A percentile compares a stretch with the other conserved stretches of the same genome.
Evolutionary conservation across 352 stramenopile species (phyloP).

Genomic region (Globisporangium yorkense): DNA sequence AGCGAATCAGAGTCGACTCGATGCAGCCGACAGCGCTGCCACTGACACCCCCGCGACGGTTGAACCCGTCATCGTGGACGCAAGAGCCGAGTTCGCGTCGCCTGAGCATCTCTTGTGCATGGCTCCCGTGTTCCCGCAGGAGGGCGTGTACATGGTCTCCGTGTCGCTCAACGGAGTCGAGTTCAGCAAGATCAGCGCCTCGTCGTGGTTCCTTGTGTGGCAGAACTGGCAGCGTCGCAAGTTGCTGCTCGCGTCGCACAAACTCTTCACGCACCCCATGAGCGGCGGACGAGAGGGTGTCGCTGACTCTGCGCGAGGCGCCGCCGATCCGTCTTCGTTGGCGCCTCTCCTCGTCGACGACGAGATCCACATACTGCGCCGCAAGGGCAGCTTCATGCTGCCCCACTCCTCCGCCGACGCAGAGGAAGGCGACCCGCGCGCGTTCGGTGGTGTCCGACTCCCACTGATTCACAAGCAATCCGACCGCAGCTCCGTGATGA

Average conservation of each 20-base stretch:
- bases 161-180: slow-evolving; percentile 63
- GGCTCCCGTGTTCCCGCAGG: slow-evolving; percentile 44
- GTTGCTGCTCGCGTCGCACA: slow-evolving; percentile 27
- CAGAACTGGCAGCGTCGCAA: slow-evolving; percentile 81
- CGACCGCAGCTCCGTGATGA: slow-evolving; percentile 6
- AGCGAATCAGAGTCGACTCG: background rate
- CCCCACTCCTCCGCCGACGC: slow-evolving; percentile 5
- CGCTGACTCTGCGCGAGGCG: background rate
- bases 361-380: slow-evolving; percentile 13
- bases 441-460: slow-evolving; percentile 7
- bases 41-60: background rate
- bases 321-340: background rate
- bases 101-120: slow-evolving; percentile 32
- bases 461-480: slow-evolving; percentile 10
- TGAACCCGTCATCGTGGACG: slow-evolving; percentile 6
- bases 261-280: slow-evolving; percentile 23
- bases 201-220: slow-evolving; percentile 74
- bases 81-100: slow-evolving; percentile 40
- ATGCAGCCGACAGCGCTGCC: background rate
- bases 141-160: slow-evolving; percentile 62
- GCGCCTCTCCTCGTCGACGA: slow-evolving; percentile 3
- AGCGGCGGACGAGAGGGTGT: background rate
- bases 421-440: background rate
- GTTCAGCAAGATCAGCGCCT: slow-evolving; percentile 46
- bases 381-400: slow-evolving; percentile 44